Conservation (phyloP, 2,329 filamentous ascomycete species). For the Diplodia seriata region DNA sequence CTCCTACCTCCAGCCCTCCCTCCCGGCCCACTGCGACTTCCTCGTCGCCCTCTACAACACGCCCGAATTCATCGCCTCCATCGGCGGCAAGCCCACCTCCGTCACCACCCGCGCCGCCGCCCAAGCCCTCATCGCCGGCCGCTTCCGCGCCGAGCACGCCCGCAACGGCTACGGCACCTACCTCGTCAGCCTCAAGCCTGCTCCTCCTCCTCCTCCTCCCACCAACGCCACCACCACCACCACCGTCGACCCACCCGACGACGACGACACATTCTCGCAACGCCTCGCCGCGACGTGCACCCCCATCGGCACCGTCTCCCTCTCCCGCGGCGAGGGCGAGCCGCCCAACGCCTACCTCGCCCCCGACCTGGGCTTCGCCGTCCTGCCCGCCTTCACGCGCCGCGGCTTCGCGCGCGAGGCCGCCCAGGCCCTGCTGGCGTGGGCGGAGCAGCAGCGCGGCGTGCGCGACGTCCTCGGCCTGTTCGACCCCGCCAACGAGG, state of each 20-base stretch:
- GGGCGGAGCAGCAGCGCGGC: constrained; percentile 27
- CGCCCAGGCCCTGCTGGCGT: constrained; percentile 19
- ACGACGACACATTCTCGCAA: no score
- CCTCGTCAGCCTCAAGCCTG: constrained; percentile 38
- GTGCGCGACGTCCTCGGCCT: constrained; percentile 34
- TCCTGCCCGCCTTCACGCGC: constrained; percentile 34
- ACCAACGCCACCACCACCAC: no score
- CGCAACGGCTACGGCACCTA: constrained; percentile 42
- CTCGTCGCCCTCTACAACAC: constrained; percentile 40
- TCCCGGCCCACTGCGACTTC: constrained; percentile 41
- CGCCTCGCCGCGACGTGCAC: no score
- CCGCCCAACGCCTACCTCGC: constrained; percentile 33
- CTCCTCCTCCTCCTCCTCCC: constrained; percentile 1
- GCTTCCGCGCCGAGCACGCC: constrained; percentile 35
- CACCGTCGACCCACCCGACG: no score
- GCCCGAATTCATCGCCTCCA: constrained; percentile 37
- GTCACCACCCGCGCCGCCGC: constrained; percentile 34
- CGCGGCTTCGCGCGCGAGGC: constrained; percentile 39
- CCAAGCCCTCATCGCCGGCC: constrained; percentile 13
- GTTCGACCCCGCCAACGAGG: constrained; percentile 36
- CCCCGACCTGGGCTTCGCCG: constrained; percentile 39
- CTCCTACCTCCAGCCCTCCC: constrained; percentile 35
- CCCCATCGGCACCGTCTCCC: constrained; percentile 39
- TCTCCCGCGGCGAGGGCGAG: constrained; percentile 37
- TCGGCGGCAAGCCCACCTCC: constrained; percentile 33